Evolutionary conservation across 2,329 filamentous ascomycete genomes (phyloP), one percentile per base, ranked within the genome.

Genomic region (Capronia americana): DNA sequence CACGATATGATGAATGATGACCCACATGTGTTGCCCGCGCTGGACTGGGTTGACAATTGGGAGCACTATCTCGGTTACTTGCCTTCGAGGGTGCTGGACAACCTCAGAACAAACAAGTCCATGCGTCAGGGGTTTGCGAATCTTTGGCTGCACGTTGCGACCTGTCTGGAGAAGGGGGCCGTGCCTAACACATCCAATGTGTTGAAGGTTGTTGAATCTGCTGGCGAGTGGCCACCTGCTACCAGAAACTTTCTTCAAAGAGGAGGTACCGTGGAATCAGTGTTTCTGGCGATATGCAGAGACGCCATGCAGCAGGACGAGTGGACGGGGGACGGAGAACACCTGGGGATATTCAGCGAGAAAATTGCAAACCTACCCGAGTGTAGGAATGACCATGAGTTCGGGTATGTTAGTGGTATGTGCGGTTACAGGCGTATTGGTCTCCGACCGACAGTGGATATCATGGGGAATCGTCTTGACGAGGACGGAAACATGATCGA

Each of bases 381-480:
- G 57, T 79, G 77, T 69, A 73, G 77, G 64, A 78, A 79, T 64
- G 76, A 79, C 65, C 69, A 74, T 67, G 77, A 79, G 67, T 79
- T 77, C 72, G 74, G 72, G 28, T 75, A 75, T 64, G 74, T 76
- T 57, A 74, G 73, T 60, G 64, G 71, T 56, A 66, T 66, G 44
- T 77, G 65, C 56, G 60, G 65, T 46, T 64, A 67, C 65, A 58
- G 44, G 59, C 64, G 59, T 14, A 66, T 66, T 58, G 59, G n/a
- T 63, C 41, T 59, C 41, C 54, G 53, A 62, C 5, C 12, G 8
- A 58, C 4, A 26, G 14, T 5, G 54, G 59, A 57, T 28, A 20
- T 50, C 41, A 26, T 44, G 38, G 64, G 64, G 51, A 62, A 66
- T 59, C 34, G 51, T 41, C 24, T 62, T 57, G 58, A 63, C 34